phyloP scores from a whole-genome alignment of 192 early-diverging fungal genomes.

The Entophlyctis helioformis region DNA sequence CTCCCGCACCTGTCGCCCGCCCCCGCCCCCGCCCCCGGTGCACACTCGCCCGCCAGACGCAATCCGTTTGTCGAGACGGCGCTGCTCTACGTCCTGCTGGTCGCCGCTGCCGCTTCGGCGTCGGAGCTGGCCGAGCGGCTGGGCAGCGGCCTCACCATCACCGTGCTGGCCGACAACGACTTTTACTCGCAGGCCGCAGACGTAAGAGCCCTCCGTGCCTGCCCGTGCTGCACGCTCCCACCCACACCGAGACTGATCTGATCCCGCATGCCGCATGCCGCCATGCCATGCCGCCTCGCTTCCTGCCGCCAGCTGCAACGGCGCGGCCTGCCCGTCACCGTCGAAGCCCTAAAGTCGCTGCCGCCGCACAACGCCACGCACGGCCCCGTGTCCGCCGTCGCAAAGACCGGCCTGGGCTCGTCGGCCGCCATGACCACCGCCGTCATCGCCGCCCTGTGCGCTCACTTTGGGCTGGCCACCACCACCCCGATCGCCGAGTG shows the following conservation, averaged over 20 bases:
- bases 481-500: constrained; percentile 2
- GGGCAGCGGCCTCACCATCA: constrained; percentile 48
- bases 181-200: constrained; percentile 95
- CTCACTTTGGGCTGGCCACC: constrained; percentile 52
- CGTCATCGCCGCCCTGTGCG: constrained; percentile 64
- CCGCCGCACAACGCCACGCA: constrained; percentile 52
- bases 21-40: too few relatives aligned
- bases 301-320: constrained; percentile 36
- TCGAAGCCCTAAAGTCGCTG: constrained; percentile 41
- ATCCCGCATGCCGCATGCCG: too few relatives aligned
- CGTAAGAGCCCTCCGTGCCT: constrained; percentile 21
- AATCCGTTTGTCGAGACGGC: constrained; percentile 63
- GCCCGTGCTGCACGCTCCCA: background rate
- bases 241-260: too few relatives aligned
- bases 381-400: constrained; percentile 52
- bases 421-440: constrained; percentile 96
- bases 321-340: constrained; percentile 32
- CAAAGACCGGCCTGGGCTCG: constrained; percentile 95
- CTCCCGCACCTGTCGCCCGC: background rate
- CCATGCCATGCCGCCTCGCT: too few relatives aligned
- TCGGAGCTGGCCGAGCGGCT: background rate
- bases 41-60: background rate
- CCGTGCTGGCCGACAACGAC: constrained; percentile 88
- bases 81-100: constrained; percentile 7
- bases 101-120: background rate